These are phyloP conservation scores for Nephelium lappaceum DNA, from an alignment of 345 rosid genomes.

Conservation along the genomic window DNA sequence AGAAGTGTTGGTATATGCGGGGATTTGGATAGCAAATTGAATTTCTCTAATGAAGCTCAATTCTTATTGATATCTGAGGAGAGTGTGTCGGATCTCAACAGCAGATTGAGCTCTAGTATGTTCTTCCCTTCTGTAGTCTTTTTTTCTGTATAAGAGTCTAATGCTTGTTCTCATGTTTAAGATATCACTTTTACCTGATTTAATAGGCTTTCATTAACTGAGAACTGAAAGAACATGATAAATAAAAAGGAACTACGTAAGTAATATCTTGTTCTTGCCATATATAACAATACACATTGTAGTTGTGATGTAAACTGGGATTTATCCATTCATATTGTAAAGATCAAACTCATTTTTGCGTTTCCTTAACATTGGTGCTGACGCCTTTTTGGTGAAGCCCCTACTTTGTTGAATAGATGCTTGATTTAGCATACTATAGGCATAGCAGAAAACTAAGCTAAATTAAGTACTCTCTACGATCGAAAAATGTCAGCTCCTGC, in stretches of 20 bases:
- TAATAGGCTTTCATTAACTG: not conserved
- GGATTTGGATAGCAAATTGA: constrained; percentile 59
- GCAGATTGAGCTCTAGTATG: constrained; percentile 61
- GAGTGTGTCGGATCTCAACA: constrained; percentile 77
- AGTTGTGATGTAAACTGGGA: not conserved
- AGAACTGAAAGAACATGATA: not conserved
- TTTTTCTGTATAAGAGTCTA: not conserved
- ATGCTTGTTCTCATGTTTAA: not conserved
- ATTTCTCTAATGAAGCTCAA: constrained; percentile 93
- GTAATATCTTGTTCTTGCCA: not conserved
- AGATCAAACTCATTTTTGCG: too few species aligned
- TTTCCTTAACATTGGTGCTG: too few species aligned
- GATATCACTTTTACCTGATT: not conserved
- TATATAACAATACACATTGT: not conserved
- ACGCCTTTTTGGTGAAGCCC: not conserved
- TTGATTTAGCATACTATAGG: not conserved
- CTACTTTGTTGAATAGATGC: not conserved
- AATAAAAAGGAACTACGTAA: not conserved
- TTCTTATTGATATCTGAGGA: constrained; percentile 80
- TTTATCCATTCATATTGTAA: not conserved
- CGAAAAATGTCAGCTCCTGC: not conserved
- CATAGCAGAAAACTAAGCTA: not conserved
- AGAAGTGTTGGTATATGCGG: constrained; percentile 54
- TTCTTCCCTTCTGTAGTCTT: constrained; percentile 12
- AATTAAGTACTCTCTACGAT: not conserved